These are phyloP conservation scores for Hypoxylon crocopeplum DNA, from an alignment of 495 filamentous ascomycete species.

Conservation along the genomic window DNA sequence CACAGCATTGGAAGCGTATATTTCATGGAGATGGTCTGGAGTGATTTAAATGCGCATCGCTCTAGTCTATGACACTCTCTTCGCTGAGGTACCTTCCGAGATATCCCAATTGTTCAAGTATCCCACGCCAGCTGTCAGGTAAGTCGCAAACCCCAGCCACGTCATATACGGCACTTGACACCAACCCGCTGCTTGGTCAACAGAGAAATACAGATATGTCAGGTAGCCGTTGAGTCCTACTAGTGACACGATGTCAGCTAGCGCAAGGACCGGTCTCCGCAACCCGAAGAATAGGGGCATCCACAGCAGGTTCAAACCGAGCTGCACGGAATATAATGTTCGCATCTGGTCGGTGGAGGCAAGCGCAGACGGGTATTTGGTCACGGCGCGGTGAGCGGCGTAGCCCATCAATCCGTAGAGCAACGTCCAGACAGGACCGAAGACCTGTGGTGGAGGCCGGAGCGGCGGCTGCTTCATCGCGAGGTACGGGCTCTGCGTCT, in stretches of 20 bases:
- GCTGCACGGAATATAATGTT: slow-evolving; percentile 82
- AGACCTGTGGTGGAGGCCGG: slow-evolving; percentile 78
- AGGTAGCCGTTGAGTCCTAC: slow-evolving; percentile 72
- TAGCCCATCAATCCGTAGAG: slow-evolving; percentile 93
- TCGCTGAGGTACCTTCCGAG: slow-evolving; percentile 37
- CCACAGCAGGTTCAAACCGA: slow-evolving; percentile 84
- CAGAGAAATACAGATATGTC: slow-evolving; percentile 73
- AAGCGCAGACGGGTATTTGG: slow-evolving; percentile 36
- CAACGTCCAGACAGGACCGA: slow-evolving; percentile 84
- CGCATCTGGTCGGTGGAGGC: slow-evolving; percentile 38
- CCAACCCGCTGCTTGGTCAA: slow-evolving; percentile 76
- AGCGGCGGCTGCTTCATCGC: slow-evolving; percentile 79
- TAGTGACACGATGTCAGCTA: slow-evolving; percentile 76
- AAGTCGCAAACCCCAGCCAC: slow-evolving; percentile 87
- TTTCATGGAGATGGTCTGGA: not conserved
- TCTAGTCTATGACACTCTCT: slow-evolving; percentile 11
- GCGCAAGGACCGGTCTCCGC: slow-evolving; percentile 72
- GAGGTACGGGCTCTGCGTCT: slow-evolving; percentile 68
- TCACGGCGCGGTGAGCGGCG: slow-evolving; percentile 71
- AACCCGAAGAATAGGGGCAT: slow-evolving; percentile 92
- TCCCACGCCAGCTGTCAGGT: slow-evolving; percentile 73
- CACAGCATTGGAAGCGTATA: not conserved
- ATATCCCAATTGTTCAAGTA: slow-evolving; percentile 81
- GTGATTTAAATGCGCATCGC: not conserved
- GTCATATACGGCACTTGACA: slow-evolving; percentile 76